A percentile compares a stretch with the other conserved stretches of the same genome.
Evolutionary conservation across 345 rosid genomes (phyloP).

Genomic region (Populus alba): DNA sequence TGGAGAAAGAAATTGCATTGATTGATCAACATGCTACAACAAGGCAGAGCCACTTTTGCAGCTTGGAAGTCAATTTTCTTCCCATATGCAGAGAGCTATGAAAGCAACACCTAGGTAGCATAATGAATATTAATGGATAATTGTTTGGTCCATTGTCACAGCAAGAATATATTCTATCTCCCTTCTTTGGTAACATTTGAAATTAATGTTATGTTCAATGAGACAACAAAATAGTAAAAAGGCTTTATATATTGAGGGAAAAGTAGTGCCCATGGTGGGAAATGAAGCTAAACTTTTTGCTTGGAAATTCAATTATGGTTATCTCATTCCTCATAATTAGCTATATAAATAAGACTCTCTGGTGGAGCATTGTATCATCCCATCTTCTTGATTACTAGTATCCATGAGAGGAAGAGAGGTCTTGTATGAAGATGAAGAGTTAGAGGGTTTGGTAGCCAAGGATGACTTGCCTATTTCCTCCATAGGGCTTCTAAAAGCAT

Average conservation of each 20-base stretch:
- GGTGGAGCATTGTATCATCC: background rate
- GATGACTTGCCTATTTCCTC: conserved; percentile 54
- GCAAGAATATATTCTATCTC: conserved; percentile 19
- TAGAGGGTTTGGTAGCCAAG: conserved; percentile 44
- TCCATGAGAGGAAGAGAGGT: conserved; percentile 33
- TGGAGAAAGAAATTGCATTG: too few species aligned
- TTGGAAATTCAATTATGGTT: background rate
- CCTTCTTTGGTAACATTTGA: background rate
- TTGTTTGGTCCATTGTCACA: conserved; percentile 7
- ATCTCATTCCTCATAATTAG: background rate
- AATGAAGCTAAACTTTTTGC: background rate
- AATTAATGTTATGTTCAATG: background rate
- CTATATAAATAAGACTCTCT: conserved; percentile 28
- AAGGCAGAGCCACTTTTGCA: background rate
- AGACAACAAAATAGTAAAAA: background rate
- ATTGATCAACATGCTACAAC: too few species aligned
- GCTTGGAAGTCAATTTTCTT: background rate
- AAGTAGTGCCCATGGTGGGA: too few species aligned
- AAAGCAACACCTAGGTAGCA: conserved; percentile 10
- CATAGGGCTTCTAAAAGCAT: background rate
- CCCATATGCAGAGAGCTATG: background rate
- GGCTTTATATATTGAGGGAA: too few species aligned
- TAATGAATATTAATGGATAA: conserved; percentile 10
- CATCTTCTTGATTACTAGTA: background rate
- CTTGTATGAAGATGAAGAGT: conserved; percentile 48